These are phyloP conservation scores for Zygoascus hellenicus DNA, from an alignment of 1,139 yeast species.

Conservation along the genomic window DNA sequence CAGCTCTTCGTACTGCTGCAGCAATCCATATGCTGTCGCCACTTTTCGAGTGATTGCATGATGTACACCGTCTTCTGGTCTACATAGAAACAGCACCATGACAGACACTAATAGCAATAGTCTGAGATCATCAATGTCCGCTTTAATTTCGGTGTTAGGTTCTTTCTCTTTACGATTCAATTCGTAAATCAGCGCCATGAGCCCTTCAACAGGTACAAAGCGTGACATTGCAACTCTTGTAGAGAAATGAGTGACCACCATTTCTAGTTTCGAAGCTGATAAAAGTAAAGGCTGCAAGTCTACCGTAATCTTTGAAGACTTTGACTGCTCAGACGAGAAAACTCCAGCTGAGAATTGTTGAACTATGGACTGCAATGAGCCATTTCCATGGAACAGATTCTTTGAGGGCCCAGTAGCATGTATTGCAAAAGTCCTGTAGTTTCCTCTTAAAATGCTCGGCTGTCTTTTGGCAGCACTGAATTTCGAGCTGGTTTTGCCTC, in stretches of 20 bases:
- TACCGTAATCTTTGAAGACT: not conserved
- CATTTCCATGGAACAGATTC: not conserved
- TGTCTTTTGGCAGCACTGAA: no score
- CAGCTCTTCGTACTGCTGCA: not conserved
- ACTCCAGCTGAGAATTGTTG: not conserved
- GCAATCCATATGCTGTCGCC: not conserved
- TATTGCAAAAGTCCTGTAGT: no score
- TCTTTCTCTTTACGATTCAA: not conserved
- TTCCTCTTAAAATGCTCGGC: no score
- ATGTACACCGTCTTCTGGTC: conserved; percentile 1
- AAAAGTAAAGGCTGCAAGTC: not conserved
- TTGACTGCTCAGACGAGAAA: not conserved
- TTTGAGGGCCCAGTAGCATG: no score
- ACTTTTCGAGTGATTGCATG: not conserved
- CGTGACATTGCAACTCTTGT: not conserved
- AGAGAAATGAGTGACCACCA: not conserved
- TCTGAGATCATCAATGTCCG: not conserved
- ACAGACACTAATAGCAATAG: not conserved
- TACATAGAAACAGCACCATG: not conserved
- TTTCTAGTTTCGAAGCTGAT: not conserved
- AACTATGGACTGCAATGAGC: not conserved
- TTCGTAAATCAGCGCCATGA: not conserved
- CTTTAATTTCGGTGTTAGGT: not conserved
- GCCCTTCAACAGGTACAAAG: not conserved
- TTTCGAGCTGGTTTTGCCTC: no score